Evolutionary conservation across 2,329 filamentous ascomycete species (phyloP).

Genomic region (Neonectria punicea): DNA sequence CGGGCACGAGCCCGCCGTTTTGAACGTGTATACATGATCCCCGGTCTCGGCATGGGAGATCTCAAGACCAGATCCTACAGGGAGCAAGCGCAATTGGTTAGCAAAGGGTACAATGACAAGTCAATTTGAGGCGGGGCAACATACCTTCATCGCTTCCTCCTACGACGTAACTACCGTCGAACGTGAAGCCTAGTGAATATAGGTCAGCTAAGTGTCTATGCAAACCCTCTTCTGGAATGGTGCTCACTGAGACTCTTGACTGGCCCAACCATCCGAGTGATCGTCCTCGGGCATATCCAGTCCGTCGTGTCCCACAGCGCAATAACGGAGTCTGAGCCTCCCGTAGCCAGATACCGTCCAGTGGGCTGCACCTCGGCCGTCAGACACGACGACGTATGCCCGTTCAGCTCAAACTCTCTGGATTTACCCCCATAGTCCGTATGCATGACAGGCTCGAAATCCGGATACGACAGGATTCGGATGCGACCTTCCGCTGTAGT

Average conservation of each 20-base stretch:
- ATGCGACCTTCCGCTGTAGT: conserved; percentile 78
- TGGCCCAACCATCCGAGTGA: conserved; percentile 75
- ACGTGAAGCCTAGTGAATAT: conserved; percentile 72
- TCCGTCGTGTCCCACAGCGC: conserved; percentile 81
- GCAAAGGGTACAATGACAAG: background rate
- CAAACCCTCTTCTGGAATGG: background rate
- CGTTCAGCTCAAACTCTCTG: conserved; percentile 71
- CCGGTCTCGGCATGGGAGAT: conserved; percentile 79
- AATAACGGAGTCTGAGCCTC: conserved; percentile 79
- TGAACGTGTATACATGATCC: conserved; percentile 77
- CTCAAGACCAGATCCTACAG: conserved; percentile 68
- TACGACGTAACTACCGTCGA: conserved; percentile 79
- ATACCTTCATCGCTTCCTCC: conserved; percentile 79
- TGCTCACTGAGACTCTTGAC: conserved; percentile 73
- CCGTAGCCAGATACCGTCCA: conserved; percentile 77
- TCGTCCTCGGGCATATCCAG: conserved; percentile 79
- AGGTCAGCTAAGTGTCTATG: conserved; percentile 22
- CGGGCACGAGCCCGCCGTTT: conserved; percentile 71
- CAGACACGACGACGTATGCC: conserved; percentile 79
- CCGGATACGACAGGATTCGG: conserved; percentile 75
- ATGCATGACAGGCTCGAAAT: conserved; percentile 65
- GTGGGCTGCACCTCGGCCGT: conserved; percentile 76
- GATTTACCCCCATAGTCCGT: conserved; percentile 57
- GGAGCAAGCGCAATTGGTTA: background rate
- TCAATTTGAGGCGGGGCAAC: conserved; percentile 22